Evolutionary conservation across 192 early-diverging fungal genomes (phyloP).

Genomic region (Umbelopsis sp.): DNA sequence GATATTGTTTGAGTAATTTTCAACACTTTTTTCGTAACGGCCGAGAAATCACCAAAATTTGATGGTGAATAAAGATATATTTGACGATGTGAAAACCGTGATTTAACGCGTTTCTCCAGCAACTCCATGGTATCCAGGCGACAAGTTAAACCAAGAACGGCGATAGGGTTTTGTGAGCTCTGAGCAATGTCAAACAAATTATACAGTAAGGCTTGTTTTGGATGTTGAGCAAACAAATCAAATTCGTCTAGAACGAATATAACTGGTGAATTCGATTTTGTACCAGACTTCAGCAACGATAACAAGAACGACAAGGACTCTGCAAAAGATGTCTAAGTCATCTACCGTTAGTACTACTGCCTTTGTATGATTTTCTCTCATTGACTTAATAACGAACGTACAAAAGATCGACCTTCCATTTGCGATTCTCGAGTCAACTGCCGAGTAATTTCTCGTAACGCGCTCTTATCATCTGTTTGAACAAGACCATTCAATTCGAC

Average conservation of each 20-base stretch:
- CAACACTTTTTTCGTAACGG: slow-evolving; percentile 59
- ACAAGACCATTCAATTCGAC: slow-evolving; percentile 78
- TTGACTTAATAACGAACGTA: slow-evolving; percentile 23
- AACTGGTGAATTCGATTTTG: slow-evolving; percentile 60
- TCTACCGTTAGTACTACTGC: background rate
- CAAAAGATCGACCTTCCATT: slow-evolving; percentile 43
- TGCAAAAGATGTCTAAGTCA: slow-evolving; percentile 64
- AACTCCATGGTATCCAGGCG: slow-evolving; percentile 81
- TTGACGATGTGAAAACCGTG: slow-evolving; percentile 88
- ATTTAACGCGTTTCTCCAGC: slow-evolving; percentile 94
- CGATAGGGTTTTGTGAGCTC: slow-evolving; percentile 80
- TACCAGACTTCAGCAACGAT: slow-evolving; percentile 61
- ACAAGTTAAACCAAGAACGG: slow-evolving; percentile 84
- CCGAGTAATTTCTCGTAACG: slow-evolving; percentile 80
- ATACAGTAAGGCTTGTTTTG: slow-evolving; percentile 92
- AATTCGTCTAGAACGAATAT: slow-evolving; percentile 94
- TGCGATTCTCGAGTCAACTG: slow-evolving; percentile 63
- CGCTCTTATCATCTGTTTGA: slow-evolving; percentile 82
- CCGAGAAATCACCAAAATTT: slow-evolving; percentile 58
- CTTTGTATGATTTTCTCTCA: background rate
- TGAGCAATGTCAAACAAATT: slow-evolving; percentile 93
- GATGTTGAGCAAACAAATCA: slow-evolving; percentile 88
- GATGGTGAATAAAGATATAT: slow-evolving; percentile 69
- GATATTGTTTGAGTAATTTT: slow-evolving; percentile 29
- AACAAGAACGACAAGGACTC: slow-evolving; percentile 70